Evolutionary conservation across 2,329 filamentous ascomycete species (phyloP).

Genomic region (Bipolaris zeicola): DNA sequence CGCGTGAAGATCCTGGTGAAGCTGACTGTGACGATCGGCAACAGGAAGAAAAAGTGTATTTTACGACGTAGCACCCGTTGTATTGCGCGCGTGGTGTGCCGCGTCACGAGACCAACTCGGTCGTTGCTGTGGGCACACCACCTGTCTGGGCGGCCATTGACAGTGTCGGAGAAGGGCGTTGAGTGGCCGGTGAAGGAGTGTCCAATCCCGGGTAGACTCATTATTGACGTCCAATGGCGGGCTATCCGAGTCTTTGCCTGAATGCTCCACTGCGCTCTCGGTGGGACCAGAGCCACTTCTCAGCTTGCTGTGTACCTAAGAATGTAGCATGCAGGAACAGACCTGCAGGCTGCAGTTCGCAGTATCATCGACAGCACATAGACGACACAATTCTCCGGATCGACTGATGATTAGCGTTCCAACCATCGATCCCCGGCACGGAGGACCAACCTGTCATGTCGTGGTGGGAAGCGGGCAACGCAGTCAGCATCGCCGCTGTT

Average conservation of each 20-base stretch:
- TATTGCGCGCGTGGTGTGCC: neutral
- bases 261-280: constrained; percentile 1
- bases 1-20: neutral
- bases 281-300: constrained; percentile 3
- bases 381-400: constrained; percentile 9
- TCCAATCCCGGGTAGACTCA: neutral
- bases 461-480: constrained; percentile 13
- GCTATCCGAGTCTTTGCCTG: constrained; percentile 4
- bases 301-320: constrained; percentile 1
- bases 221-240: constrained; percentile 15
- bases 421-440: constrained; percentile 1
- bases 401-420: constrained; percentile 1
- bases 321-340: neutral
- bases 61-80: neutral
- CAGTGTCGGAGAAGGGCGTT: neutral
- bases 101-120: neutral
- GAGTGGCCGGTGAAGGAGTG: constrained; percentile 2
- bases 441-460: constrained; percentile 6
- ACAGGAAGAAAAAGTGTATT: neutral
- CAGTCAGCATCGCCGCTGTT: constrained; percentile 13
- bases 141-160: neutral
- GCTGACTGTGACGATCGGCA: constrained; percentile 2
- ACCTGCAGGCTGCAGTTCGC: neutral
- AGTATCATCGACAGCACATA: neutral
- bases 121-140: neutral